These are phyloP conservation scores for Vinca minor DNA, from an alignment of 257 asterid genomes.

Conservation along the genomic window DNA sequence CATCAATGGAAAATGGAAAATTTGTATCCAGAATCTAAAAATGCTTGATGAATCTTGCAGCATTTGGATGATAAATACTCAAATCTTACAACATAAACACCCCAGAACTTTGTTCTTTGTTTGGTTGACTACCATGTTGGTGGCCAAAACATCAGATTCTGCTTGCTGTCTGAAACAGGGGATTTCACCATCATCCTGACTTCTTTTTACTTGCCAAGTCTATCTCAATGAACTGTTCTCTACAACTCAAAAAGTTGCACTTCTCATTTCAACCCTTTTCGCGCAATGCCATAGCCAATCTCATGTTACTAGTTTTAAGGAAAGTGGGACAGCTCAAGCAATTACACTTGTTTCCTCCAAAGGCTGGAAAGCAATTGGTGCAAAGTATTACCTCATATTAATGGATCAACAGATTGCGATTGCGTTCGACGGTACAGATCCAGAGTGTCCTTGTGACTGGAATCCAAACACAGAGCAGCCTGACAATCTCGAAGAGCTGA, in stretches of 20 bases:
- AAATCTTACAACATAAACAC: conserved; percentile 5
- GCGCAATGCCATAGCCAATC: conserved; percentile 2
- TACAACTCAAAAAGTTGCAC: conserved; percentile 4
- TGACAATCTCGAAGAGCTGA: conserved; percentile 47
- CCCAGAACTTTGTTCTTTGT: not conserved
- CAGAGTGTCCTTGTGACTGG: conserved; percentile 48
- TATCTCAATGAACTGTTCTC: conserved; percentile 7
- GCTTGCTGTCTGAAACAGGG: not conserved
- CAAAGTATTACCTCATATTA: conserved; percentile 1
- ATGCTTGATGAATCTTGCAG: conserved; percentile 8
- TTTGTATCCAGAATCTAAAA: not conserved
- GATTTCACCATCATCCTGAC: not conserved
- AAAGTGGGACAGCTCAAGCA: conserved; percentile 13
- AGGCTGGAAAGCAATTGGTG: not conserved
- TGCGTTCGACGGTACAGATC: conserved; percentile 40
- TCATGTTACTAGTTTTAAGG: conserved; percentile 4
- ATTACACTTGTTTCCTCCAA: not conserved
- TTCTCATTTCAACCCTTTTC: conserved; percentile 9
- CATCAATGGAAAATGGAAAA: not conserved
- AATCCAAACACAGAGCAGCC: conserved; percentile 59
- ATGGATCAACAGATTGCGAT: conserved; percentile 18
- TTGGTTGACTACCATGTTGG: conserved; percentile 2
- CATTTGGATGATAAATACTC: conserved; percentile 3
- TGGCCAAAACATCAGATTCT: not conserved
- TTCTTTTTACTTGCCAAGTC: not conserved